phyloP scores from a whole-genome alignment of 2,329 filamentous ascomycete species.

The Botrytis squamosa region DNA sequence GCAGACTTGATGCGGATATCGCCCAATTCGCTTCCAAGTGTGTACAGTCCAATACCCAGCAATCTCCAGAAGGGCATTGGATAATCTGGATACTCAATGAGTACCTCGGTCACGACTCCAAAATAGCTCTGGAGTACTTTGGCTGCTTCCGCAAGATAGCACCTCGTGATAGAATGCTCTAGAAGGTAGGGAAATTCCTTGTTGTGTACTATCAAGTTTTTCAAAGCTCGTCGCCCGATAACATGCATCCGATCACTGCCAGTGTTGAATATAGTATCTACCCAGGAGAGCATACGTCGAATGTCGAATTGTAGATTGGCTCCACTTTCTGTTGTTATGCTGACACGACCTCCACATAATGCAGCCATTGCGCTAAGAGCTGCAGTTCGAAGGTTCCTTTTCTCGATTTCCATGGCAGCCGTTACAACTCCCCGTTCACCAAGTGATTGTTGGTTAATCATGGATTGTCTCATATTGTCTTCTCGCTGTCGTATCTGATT shows the following conservation, averaged over 20 bases:
- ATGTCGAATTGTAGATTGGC: constrained; percentile 90
- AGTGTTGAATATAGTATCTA: constrained; percentile 90
- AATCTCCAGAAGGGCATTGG: constrained; percentile 88
- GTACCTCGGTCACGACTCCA: constrained; percentile 82
- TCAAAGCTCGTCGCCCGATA: constrained; percentile 83
- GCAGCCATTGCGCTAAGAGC: constrained; percentile 95
- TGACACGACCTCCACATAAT: constrained; percentile 82
- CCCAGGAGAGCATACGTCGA: constrained; percentile 88
- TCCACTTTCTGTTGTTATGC: constrained; percentile 82
- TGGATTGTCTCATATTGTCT: constrained; percentile 80
- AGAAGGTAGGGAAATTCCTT: constrained; percentile 81
- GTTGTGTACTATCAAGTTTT: constrained; percentile 88
- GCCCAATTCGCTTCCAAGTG: constrained; percentile 86
- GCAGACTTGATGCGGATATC: constrained; percentile 87
- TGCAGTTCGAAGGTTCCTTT: constrained; percentile 84
- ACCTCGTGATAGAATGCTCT: constrained; percentile 87
- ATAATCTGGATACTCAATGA: constrained; percentile 80
- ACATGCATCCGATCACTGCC: constrained; percentile 88
- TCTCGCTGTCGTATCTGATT: constrained; percentile 77
- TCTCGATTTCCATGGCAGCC: constrained; percentile 95
- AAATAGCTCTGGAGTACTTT: constrained; percentile 96
- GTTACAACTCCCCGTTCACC: constrained; percentile 76
- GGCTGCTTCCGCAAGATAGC: constrained; percentile 76
- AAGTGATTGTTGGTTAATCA: constrained; percentile 73
- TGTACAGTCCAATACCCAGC: constrained; percentile 84